These are phyloP conservation scores for Diversispora epigaea DNA, from an alignment of 192 early-diverging fungal species.

Conservation along the genomic window DNA sequence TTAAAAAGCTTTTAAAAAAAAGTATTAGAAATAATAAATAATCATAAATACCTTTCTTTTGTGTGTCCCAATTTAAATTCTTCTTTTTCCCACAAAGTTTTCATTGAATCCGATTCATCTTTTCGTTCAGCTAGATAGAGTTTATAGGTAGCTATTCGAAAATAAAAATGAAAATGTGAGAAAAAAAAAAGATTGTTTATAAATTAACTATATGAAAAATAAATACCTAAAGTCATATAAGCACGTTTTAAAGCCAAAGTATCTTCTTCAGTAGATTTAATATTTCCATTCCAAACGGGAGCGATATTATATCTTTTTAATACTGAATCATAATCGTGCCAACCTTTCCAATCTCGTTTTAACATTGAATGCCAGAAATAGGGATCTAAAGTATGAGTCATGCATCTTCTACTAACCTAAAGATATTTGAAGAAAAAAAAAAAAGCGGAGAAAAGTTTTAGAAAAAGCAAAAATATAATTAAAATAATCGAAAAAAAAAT, in stretches of 20 bases:
- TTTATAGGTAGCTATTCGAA: background rate
- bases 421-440: background rate
- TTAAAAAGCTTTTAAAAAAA: background rate
- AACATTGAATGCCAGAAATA: background rate
- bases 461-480: no score
- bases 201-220: background rate
- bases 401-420: background rate
- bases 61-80: background rate
- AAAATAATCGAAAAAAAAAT: no score
- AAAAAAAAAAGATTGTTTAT: background rate
- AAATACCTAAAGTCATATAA: background rate
- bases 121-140: background rate
- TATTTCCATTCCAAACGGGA: background rate
- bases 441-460: no score
- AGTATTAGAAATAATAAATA: background rate
- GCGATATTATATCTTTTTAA: background rate
- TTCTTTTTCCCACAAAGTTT: background rate
- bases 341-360: background rate
- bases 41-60: background rate
- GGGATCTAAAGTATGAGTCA: background rate
- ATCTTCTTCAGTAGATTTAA: background rate
- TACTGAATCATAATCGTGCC: background rate
- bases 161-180: background rate
- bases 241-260: background rate
- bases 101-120: background rate